Percentiles rank a stretch among this genome's conserved stretches.
phyloP scores from a whole-genome alignment of 495 filamentous ascomycete genomes.

The Annulohypoxylon maeteangense region DNA sequence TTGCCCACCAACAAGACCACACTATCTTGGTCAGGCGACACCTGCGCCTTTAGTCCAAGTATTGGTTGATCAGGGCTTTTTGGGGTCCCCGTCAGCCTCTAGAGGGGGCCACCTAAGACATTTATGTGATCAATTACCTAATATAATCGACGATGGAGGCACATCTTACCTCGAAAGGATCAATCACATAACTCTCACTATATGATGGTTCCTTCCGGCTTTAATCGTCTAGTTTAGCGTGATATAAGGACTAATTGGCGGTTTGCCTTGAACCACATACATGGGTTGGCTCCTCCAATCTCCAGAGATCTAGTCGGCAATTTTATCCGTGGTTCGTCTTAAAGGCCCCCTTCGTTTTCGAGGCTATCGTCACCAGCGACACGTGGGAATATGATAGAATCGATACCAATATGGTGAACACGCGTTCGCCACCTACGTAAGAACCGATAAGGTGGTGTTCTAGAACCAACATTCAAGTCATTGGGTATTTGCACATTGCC shows the following conservation, averaged over 20 bases:
- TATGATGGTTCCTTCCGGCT: slow-evolving; percentile 16
- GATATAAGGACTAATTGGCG: slow-evolving; percentile 27
- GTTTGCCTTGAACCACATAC: slow-evolving; percentile 22
- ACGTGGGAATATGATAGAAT: slow-evolving; percentile 7
- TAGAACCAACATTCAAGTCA: not conserved
- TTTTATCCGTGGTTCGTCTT: slow-evolving; percentile 26
- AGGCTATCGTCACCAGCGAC: slow-evolving; percentile 20
- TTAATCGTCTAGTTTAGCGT: slow-evolving; percentile 20
- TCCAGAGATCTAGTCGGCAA: slow-evolving; percentile 22
- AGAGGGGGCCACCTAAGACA: slow-evolving; percentile 14
- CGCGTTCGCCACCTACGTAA: not conserved
- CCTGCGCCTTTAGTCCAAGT: slow-evolving; percentile 14
- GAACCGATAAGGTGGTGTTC: slow-evolving; percentile 4
- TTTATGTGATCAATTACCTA: slow-evolving; percentile 32
- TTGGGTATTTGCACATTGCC: not conserved
- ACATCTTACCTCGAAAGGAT: slow-evolving; percentile 34
- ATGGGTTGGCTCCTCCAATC: slow-evolving; percentile 4
- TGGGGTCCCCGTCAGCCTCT: slow-evolving; percentile 11
- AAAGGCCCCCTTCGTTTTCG: slow-evolving; percentile 4
- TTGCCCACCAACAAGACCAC: slow-evolving; percentile 30
- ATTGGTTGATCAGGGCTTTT: slow-evolving; percentile 16
- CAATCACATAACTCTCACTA: slow-evolving; percentile 25
- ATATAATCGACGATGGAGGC: slow-evolving; percentile 12
- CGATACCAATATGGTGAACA: not conserved
- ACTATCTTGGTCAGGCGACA: slow-evolving; percentile 34